Conservation (phyloP, 2,329 filamentous ascomycete genomes). For the Cadophora luteo-olivacea region DNA sequence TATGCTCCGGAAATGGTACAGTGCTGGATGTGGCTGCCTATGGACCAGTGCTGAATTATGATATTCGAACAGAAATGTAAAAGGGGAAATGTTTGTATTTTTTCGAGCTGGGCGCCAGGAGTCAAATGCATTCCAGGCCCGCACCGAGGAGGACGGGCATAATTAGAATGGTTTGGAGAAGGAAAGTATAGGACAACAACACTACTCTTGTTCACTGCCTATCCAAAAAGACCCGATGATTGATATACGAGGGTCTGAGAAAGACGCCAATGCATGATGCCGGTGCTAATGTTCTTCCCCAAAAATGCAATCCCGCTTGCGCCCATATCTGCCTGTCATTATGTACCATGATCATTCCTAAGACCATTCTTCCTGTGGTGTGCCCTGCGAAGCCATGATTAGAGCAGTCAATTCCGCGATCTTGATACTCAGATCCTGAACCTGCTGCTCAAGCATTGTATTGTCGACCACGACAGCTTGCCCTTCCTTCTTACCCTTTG, state of each 20-base stretch:
- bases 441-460: slow-evolving; percentile 53
- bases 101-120: too few species aligned
- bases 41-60: too few species aligned
- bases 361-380: slow-evolving; percentile 41
- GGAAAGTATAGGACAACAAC: not conserved
- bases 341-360: not conserved
- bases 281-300: not conserved
- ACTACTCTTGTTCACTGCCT: not conserved
- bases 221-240: not conserved
- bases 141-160: too few species aligned
- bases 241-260: not conserved
- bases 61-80: too few species aligned
- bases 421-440: slow-evolving; percentile 61
- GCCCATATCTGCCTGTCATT: not conserved
- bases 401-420: slow-evolving; percentile 63
- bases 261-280: slow-evolving; percentile 1
- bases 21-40: too few species aligned
- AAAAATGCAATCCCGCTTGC: slow-evolving; percentile 5
- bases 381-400: slow-evolving; percentile 56
- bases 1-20: too few species aligned
- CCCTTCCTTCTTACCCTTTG: slow-evolving; percentile 27
- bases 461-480: slow-evolving; percentile 28
- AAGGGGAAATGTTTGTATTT: too few species aligned
- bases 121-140: too few species aligned
- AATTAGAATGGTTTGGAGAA: not conserved